These are phyloP conservation scores for Heritiera fomes DNA, from an alignment of 345 rosid species.

Conservation along the genomic window DNA sequence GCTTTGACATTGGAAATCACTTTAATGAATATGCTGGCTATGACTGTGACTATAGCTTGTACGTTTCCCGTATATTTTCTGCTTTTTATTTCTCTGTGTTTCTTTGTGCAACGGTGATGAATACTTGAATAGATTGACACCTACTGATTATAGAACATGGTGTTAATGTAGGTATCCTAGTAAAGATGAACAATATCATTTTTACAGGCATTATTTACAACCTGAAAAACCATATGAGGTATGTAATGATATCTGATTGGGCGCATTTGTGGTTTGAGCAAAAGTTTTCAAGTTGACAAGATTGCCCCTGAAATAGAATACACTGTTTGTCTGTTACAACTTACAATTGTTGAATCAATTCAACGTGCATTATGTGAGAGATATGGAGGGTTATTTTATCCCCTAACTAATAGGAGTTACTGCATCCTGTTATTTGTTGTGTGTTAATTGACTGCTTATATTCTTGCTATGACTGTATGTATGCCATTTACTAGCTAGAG, in stretches of 20 bases:
- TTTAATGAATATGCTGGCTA: conserved; percentile 94
- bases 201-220: conserved; percentile 80
- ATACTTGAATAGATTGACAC: not conserved
- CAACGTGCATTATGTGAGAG: not conserved
- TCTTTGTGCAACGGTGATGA: not conserved
- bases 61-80: conserved; percentile 34
- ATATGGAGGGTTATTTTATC: not conserved
- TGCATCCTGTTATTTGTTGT: not conserved
- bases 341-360: not conserved
- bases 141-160: conserved; percentile 23
- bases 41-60: conserved; percentile 90
- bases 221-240: conserved; percentile 77
- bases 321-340: not conserved
- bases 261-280: not conserved
- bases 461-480: not conserved
- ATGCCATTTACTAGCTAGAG: not conserved
- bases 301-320: not conserved
- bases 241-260: conserved; percentile 38
- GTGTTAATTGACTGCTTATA: not conserved
- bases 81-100: not conserved
- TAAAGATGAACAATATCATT: conserved; percentile 80
- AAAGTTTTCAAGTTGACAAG: not conserved
- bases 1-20: conserved; percentile 92
- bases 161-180: conserved; percentile 65
- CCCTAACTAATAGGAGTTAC: not conserved